These are phyloP conservation scores for Solanum medicagineum DNA, from an alignment of 257 asterid species.

Conservation along the genomic window DNA sequence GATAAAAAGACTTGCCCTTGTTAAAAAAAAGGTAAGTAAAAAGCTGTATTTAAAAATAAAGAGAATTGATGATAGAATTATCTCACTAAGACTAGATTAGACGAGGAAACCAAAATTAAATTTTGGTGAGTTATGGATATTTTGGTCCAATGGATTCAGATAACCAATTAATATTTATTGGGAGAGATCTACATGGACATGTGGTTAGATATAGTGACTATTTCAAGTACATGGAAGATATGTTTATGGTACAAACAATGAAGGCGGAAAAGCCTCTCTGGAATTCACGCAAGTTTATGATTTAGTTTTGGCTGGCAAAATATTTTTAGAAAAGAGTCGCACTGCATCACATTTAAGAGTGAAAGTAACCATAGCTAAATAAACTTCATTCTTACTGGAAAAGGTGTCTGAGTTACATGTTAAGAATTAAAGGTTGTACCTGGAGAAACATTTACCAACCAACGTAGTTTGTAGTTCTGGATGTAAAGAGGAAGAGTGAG, in stretches of 20 bases:
- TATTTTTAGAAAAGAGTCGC: background rate
- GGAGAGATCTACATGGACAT: background rate
- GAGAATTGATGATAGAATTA: background rate
- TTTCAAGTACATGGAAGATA: background rate
- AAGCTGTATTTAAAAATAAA: background rate
- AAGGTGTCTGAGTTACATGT: background rate
- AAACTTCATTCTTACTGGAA: background rate
- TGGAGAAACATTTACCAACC: background rate
- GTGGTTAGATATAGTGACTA: background rate
- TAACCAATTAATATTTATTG: background rate
- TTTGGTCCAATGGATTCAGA: background rate
- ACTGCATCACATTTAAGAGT: background rate
- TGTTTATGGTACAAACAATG: background rate
- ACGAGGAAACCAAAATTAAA: background rate
- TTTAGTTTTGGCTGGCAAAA: background rate
- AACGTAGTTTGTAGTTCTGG: background rate
- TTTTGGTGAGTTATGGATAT: background rate
- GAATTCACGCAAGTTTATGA: background rate
- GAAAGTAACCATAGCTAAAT: background rate
- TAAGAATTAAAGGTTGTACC: background rate
- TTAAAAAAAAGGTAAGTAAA: too few relatives aligned
- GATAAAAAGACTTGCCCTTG: background rate
- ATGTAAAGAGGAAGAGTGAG: background rate
- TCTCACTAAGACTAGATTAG: background rate
- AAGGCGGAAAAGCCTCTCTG: background rate